Percentiles rank a stretch among this genome's conserved stretches.
phyloP scores from a whole-genome alignment of 352 stramenopile species.

The Peronospora destructor region DNA sequence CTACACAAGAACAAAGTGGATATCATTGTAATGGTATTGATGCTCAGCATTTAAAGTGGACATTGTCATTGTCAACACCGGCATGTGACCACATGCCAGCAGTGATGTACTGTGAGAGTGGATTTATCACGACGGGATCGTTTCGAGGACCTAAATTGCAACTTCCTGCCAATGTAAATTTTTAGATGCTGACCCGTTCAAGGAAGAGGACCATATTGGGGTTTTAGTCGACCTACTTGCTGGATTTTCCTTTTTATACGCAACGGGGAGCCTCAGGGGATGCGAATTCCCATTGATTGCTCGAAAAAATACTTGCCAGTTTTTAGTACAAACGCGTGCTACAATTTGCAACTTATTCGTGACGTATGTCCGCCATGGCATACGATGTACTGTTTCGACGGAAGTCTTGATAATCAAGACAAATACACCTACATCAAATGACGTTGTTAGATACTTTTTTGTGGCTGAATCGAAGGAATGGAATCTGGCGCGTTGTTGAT shows the following conservation, averaged over 20 bases:
- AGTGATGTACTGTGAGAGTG: slow-evolving; percentile 68
- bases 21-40: slow-evolving; percentile 38
- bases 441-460: no score
- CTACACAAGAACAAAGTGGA: slow-evolving; percentile 29
- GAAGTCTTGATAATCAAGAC: neutral
- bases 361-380: slow-evolving; percentile 36
- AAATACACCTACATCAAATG: no score
- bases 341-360: slow-evolving; percentile 45
- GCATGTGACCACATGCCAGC: slow-evolving; percentile 61
- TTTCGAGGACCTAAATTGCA: slow-evolving; percentile 48
- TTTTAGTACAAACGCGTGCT: slow-evolving; percentile 47
- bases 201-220: slow-evolving; percentile 46
- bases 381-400: slow-evolving; percentile 29
- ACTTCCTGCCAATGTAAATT: slow-evolving; percentile 33
- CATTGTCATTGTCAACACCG: slow-evolving; percentile 41
- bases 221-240: slow-evolving; percentile 52
- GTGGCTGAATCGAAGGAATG: no score
- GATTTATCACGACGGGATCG: slow-evolving; percentile 60
- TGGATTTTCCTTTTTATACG: slow-evolving; percentile 47
- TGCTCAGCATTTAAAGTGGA: slow-evolving; percentile 35
- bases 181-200: slow-evolving; percentile 45
- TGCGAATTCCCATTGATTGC: slow-evolving; percentile 37
- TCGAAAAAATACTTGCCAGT: slow-evolving; percentile 44
- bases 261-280: slow-evolving; percentile 37
- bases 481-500: no score